Conservation (phyloP, 192 early-diverging fungal species). For the Rhizophagus clarus region DNA sequence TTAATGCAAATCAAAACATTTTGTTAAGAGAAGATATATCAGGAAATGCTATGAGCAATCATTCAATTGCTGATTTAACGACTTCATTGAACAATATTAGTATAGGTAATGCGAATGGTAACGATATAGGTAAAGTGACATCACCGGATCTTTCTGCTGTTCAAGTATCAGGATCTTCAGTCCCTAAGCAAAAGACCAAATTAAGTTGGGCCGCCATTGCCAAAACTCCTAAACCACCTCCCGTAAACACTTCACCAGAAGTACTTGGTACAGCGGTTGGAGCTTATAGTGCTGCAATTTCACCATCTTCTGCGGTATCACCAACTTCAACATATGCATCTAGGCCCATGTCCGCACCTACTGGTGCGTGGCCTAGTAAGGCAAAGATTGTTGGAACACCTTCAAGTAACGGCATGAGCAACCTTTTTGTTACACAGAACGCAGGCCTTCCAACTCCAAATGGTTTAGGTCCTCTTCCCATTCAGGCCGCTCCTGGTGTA, state of each 20-base stretch:
- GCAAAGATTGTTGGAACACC: slow-evolving; percentile 22
- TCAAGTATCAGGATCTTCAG: slow-evolving; percentile 20
- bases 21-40: slow-evolving; percentile 13
- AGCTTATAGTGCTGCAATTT: slow-evolving; percentile 30
- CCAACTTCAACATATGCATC: slow-evolving; percentile 19
- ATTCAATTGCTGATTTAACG: slow-evolving; percentile 26
- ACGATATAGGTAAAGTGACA: slow-evolving; percentile 24
- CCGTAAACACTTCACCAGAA: slow-evolving; percentile 30
- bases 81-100: slow-evolving; percentile 28
- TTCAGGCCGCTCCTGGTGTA: not conserved
- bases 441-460: not conserved
- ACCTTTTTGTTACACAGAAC: slow-evolving; percentile 12
- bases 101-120: not conserved
- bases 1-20: slow-evolving; percentile 29
- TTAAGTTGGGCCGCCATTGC: slow-evolving; percentile 29
- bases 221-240: slow-evolving; percentile 31
- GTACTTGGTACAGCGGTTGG: slow-evolving; percentile 24
- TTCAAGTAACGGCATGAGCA: slow-evolving; percentile 28
- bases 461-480: not conserved
- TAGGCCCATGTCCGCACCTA: slow-evolving; percentile 25
- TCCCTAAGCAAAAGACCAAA: slow-evolving; percentile 12
- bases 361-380: slow-evolving; percentile 18
- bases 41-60: slow-evolving; percentile 3
- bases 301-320: slow-evolving; percentile 24
- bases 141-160: slow-evolving; percentile 4